Base-by-base conservation (phyloP, 345 rosid species). In the Noccaea bulbosa region DNA sequence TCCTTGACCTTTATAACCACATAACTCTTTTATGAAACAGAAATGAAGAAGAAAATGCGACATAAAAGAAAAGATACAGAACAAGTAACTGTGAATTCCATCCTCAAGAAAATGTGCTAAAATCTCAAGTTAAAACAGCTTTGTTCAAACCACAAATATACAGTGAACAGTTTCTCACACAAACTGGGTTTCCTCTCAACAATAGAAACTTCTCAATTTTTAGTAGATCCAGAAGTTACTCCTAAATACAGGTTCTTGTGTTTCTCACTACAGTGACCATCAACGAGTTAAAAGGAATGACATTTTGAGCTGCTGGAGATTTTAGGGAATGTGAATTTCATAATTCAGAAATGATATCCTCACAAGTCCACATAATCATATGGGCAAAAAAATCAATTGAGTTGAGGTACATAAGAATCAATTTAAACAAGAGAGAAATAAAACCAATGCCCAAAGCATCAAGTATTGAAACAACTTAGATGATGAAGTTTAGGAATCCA, bases 1-100 rank as follows among this genome's bases (percentile, higher is more conserved):
- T 90, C 97, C 75, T 74, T 87, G 46, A 75, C 85, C 98, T 93
- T 69, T 93, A 70, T 74, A 80, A 46, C 50, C 45, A 62, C 33
- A 69, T 1, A 39, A 4, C 10, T 6, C 7, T 33, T 33, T 12
- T 4, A 60, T 2, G 3, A 49, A 8, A 7, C 11, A 48, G n/a
- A 48, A 9, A 7, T 49, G 8, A 35, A 33, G 12, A 58, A 33
- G 22, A 47, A 70, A 15, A 16, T 70, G 6, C 57, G 20, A 16
- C 54, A 55, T 4, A 44, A 46, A 22, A 5, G 5, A 20, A 57
- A 46, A 8, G 6, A 70, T 9, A 48, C 50, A 70, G 34, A 51
- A 30, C 38, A 67, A 8, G 40, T 12, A 6, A 43, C 10, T 12
- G 41, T 38, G 38, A 71, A 63, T 33, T 62, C 14, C 22, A 52